These are phyloP conservation scores for Pogostemon cablin DNA, from an alignment of 257 asterid species.

Conservation along the genomic window DNA sequence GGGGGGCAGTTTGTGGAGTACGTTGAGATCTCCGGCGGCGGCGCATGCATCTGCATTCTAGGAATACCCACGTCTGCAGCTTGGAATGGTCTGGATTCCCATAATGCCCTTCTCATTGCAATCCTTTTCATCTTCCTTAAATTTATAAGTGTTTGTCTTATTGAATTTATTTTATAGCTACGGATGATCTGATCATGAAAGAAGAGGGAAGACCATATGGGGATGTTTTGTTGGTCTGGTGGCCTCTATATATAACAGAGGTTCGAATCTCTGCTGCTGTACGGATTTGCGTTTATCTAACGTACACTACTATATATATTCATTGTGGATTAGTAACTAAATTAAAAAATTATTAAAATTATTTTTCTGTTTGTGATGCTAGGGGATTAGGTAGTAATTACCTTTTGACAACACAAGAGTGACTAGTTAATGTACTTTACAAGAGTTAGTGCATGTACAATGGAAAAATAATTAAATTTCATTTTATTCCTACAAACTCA, in stretches of 20 bases:
- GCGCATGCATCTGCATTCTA: constrained; percentile 36
- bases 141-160: not conserved
- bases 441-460: not conserved
- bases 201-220: not conserved
- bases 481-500: too few relatives aligned
- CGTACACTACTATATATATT: not conserved
- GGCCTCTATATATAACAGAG: not conserved
- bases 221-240: not conserved
- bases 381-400: constrained; percentile 25
- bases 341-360: too few relatives aligned
- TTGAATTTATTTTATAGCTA: not conserved
- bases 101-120: constrained; percentile 39
- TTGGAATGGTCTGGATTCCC: constrained; percentile 39
- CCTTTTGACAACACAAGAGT: not conserved
- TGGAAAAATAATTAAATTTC: not conserved
- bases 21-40: constrained; percentile 17
- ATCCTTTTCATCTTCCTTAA: constrained; percentile 41
- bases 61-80: constrained; percentile 40
- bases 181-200: not conserved
- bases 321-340: not conserved
- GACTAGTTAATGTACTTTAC: constrained; percentile 30
- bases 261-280: not conserved
- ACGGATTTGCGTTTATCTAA: not conserved
- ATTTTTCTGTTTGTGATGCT: not conserved
- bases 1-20: constrained; percentile 51